Base-by-base conservation (phyloP, 169 alveolate species). In the Fabrea salina region DNA sequence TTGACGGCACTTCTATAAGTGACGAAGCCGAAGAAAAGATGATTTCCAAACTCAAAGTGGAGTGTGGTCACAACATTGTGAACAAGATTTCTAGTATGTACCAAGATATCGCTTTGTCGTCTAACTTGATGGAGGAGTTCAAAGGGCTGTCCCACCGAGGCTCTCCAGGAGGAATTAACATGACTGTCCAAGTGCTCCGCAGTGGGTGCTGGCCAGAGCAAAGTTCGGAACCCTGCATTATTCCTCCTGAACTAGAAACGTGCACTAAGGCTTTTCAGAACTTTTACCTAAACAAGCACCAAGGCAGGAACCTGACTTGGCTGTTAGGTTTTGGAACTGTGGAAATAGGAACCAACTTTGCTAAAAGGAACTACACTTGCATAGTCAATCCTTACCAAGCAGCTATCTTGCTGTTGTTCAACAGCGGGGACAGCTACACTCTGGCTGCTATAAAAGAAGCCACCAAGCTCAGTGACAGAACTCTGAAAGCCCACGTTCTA, bases 201-300 rank as follows among this genome's bases (percentile, higher is more conserved):
- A 68, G 41, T 19, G 92, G 89, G 8, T 79, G 75, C 53, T 86
- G 92, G 89, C 89, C 92, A 22, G 88, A 86, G 35, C 83, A 83
- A 43, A 51, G 74, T 19, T 66, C 79, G 37, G 82, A 83, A 5
- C 85, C 84, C 8, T 86, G 89, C 77, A 82, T 71, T 19, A 71
- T 86, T 25, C 92, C 92, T 19, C 32, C 67, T 6, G 85, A 76
- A 27, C 71, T 86, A 41, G 32, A 70, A 40, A 37, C 33, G 22
- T 51, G 75, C 67, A 53, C 80, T 33, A 27, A 57, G 22, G 75
- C 40, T 47, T 86, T 86, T 44, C 64, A 72, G 39, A 4, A 32
- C 16, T 86, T 82, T 75, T 86, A 86, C 54, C 78, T 56, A 54
- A 61, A 79, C 39, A 82, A 82, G 79, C 87, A 82, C 37, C 49